phyloP scores from a whole-genome alignment of 1,139 yeast genomes.

The Candida mesenterica region DNA sequence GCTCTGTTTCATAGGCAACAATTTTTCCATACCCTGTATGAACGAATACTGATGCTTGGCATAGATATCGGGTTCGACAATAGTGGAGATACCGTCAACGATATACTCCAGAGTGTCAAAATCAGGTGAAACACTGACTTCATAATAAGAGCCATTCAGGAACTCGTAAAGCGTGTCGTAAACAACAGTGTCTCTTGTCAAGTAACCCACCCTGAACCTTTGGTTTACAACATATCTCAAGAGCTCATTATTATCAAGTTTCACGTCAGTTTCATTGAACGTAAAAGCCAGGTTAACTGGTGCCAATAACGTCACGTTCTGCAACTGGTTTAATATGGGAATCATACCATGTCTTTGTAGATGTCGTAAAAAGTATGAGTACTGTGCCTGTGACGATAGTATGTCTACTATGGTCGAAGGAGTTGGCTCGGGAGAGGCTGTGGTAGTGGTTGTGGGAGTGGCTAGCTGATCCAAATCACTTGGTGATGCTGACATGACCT shows the following conservation, averaged over 20 bases:
- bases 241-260: constrained; percentile 21
- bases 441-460: constrained; percentile 10
- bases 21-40: constrained; percentile 66
- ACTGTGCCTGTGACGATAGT: constrained; percentile 70
- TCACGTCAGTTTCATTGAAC: constrained; percentile 12
- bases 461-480: constrained; percentile 4
- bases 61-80: constrained; percentile 61
- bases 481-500: constrained; percentile 1
- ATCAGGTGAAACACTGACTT: constrained; percentile 30
- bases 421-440: constrained; percentile 14
- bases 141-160: constrained; percentile 19
- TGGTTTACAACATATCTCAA: constrained; percentile 38
- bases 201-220: constrained; percentile 34
- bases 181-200: constrained; percentile 27
- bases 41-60: constrained; percentile 72
- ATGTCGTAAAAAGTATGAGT: constrained; percentile 63
- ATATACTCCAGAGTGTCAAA: constrained; percentile 29
- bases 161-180: constrained; percentile 30
- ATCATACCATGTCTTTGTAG: constrained; percentile 68
- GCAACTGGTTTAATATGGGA: constrained; percentile 62
- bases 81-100: constrained; percentile 49
- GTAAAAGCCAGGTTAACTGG: constrained; percentile 84
- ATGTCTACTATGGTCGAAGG: constrained; percentile 70
- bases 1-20: constrained; percentile 44
- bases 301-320: constrained; percentile 75